Base-by-base conservation (phyloP, 192 early-diverging fungal genomes). In the Coemansia asiatica region DNA sequence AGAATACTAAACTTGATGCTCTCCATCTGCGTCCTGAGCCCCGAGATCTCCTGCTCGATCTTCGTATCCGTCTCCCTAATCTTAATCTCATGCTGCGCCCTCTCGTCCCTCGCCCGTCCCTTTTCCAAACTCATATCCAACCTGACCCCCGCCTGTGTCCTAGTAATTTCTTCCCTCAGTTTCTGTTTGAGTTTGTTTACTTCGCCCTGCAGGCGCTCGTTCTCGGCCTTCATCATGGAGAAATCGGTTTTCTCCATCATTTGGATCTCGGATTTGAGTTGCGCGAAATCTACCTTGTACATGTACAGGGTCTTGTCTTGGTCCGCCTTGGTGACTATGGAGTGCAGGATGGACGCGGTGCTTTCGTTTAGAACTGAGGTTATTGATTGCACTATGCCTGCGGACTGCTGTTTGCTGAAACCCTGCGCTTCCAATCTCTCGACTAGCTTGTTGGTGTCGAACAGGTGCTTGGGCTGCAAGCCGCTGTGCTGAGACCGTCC, bases 241-340 rank as follows among this genome's bases (percentile, higher is more conserved):
- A 93, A 94, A 25, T 97, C 95, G 53, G 92, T 95, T 81, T 93
- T 94, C 69, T 94, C 94, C 33, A 95, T 72, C 80, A 95, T 83
- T 56, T 91, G 90, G 6, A 97, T 84, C 71, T 95, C 95, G 1
- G 89, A 88, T 60, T 91, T 91, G 16, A 97, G 84, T 28, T 92
- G 91, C 15, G 90, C 89, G 56, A 97, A 94, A 66, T 95, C 94
- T 22, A 93, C 91, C 71, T 90, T 93, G 69, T 91, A 91, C 66
- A 89, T 90, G 70, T 95, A 93, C 15, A 93, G 79, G 1, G 88
- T 85, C 87, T 89, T 89, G 67, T 92, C 87, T 71, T 91, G 91
- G 56, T 95, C 92, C 6, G 89, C 84, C 68, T 91, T 91, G 31
- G 90, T 91, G 13, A 92, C 91, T 74, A 93, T 86, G 47, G 82